Base-by-base conservation (phyloP, 345 rosid species). In the Acer campestre region DNA sequence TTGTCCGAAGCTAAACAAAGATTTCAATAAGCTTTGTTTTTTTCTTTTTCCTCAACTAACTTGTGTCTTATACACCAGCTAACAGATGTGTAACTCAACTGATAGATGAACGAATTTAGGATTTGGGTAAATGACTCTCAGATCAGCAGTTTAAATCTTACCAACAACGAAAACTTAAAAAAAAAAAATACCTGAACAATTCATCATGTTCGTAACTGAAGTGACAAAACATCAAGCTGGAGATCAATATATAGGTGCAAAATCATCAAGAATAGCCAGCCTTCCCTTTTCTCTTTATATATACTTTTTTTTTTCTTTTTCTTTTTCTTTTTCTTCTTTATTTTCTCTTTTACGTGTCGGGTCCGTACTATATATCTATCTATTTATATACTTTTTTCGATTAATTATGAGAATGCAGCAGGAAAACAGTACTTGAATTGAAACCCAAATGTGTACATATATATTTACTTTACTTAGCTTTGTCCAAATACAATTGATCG, bases 1-100 rank as follows among this genome's bases (percentile, higher is more conserved):
- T 2, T 51, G 23, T 51, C 40, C 61, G 59, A 48, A 55, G 5
- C 55, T 49, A 31, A 3, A 31, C 4, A 13, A 49, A 49, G 55
- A 12, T 75, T 77, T 67, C 10, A 35, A 35, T 35, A 68, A 38
- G 40, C 23, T 75, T 71, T 75, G 63, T 61, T 27, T 56, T 13
- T 14, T n/a, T 2, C 27, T 20, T 6, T 71, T 27, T n/a, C 59
- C 56, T 38, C 59, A 1, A 25, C 27, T 9, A 31, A 68, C 56
- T 49, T 22, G 55, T 48, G 55, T 68, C 40, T 48, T 18, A 29
- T 29, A 29, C 31, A 29, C 31, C 31, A 29, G 27, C 1, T 2
- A 25, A 25, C 27, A 2, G 27, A 2, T 1, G 27, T 1, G 27
- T 25, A 25, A 1, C 1, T 25, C 27, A 25, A 2, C 27, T 25